These are phyloP conservation scores for Solidago caesia DNA, from an alignment of 129 eudicot species.

Conservation along the genomic window DNA sequence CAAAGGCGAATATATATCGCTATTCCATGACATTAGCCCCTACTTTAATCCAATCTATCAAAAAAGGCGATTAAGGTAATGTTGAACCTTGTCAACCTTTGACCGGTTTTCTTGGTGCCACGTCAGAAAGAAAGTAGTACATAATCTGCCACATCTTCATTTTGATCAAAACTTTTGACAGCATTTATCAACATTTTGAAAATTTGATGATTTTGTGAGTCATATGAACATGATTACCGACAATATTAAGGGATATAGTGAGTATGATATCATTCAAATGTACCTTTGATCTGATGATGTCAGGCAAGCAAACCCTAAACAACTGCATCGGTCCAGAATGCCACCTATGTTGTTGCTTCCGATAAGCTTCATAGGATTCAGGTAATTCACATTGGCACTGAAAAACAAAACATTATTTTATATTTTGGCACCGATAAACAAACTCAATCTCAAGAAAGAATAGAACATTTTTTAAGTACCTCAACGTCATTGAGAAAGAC, in stretches of 20 bases:
- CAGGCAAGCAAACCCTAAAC: conserved; percentile 87
- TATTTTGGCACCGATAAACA: neutral
- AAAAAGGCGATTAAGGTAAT: neutral
- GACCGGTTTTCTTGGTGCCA: neutral
- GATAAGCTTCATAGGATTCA: conserved; percentile 90
- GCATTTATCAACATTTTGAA: too few species aligned
- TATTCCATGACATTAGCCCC: too few species aligned
- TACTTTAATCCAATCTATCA: too few species aligned
- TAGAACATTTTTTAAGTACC: conserved; percentile 36
- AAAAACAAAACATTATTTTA: neutral
- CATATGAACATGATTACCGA: too few species aligned
- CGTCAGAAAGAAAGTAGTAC: neutral
- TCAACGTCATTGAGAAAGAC: conserved; percentile 87
- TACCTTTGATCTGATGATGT: conserved; percentile 78
- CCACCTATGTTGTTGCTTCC: conserved; percentile 98
- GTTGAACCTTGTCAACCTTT: neutral
- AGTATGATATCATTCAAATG: neutral
- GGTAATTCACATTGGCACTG: conserved; percentile 95
- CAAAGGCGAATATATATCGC: too few species aligned
- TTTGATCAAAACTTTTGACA: neutral
- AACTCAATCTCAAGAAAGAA: neutral
- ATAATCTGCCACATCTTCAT: neutral
- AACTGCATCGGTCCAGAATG: conserved; percentile 98
- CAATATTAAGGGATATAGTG: neutral
- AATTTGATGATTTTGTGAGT: too few species aligned